Evolutionary conservation across 192 early-diverging fungal genomes (phyloP).

Genomic region (Nowakowskiella sp.): DNA sequence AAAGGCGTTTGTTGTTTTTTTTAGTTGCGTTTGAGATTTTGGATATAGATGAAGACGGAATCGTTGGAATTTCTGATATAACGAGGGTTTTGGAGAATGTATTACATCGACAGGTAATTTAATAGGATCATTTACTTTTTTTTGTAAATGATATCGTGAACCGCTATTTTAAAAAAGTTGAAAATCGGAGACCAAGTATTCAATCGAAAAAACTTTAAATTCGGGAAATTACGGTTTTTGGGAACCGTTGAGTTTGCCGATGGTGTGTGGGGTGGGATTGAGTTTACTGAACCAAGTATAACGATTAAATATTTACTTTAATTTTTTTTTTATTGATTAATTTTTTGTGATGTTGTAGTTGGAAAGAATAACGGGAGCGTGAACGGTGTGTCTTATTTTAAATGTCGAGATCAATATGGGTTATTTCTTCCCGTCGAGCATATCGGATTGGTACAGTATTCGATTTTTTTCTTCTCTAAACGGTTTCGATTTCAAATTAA

Average conservation of each 20-base stretch:
- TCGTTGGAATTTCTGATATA: neutral
- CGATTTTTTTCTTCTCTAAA: too few relatives aligned
- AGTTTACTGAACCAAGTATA: slow-evolving; percentile 5
- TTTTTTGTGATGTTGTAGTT: neutral
- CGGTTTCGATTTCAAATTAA: slow-evolving; percentile 5
- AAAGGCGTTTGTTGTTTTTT: too few relatives aligned
- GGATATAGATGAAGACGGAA: neutral
- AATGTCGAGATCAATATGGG: neutral
- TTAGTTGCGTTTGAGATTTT: neutral
- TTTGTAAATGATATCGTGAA: too few relatives aligned
- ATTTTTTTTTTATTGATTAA: neutral
- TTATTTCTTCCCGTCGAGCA: too few relatives aligned
- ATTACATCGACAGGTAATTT: too few relatives aligned
- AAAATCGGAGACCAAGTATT: neutral
- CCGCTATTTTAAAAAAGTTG: neutral
- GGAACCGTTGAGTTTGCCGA: neutral
- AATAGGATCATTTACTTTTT: too few relatives aligned
- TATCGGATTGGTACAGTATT: too few relatives aligned
- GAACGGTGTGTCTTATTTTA: neutral
- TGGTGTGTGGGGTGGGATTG: slow-evolving; percentile 5
- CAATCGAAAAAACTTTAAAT: neutral
- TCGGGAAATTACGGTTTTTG: neutral
- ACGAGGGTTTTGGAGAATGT: neutral
- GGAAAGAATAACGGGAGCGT: neutral
- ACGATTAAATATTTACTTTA: neutral